These are phyloP conservation scores for Eleusine indica DNA, from an alignment of 176 grass and related monocot species.

Conservation along the genomic window DNA sequence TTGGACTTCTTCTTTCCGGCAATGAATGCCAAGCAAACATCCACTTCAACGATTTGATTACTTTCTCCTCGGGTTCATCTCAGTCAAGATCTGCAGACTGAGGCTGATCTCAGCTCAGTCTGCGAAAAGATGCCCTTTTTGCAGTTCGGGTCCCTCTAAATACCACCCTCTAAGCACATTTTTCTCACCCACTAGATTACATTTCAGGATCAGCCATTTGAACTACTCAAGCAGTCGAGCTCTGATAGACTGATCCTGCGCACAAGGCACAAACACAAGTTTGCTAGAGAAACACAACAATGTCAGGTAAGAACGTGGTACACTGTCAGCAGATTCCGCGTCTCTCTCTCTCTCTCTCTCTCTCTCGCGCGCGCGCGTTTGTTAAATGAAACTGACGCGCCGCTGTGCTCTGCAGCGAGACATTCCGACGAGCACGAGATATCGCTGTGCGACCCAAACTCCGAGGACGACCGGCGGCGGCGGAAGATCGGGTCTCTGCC, in stretches of 20 bases:
- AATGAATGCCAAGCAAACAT: not conserved
- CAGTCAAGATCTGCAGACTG: slow-evolving; percentile 1
- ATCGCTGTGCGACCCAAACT: slow-evolving; percentile 63
- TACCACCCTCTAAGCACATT: not conserved
- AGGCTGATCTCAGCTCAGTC: not conserved
- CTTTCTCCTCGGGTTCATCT: not conserved
- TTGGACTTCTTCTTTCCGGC: not conserved
- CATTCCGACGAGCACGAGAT: slow-evolving; percentile 62
- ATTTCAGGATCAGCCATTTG: slow-evolving; percentile 9
- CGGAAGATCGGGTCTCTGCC: slow-evolving; percentile 75
- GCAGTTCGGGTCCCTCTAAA: not conserved
- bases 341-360: not conserved
- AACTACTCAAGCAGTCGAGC: not conserved
- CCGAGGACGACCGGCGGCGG: slow-evolving; percentile 78
- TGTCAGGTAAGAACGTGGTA: slow-evolving; percentile 38
- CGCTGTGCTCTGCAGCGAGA: slow-evolving; percentile 47
- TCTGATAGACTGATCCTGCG: not conserved
- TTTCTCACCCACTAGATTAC: not conserved
- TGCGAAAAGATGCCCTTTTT: not conserved
- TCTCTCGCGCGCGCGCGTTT: not conserved
- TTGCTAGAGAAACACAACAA: not conserved
- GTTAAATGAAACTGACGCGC: not conserved
- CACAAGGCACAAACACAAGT: not conserved
- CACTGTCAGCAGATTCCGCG: not conserved
- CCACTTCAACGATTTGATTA: not conserved